These are phyloP conservation scores for Boletus sp. DNA, from an alignment of 1,284 basidiomycete genomes.

Conservation along the genomic window DNA sequence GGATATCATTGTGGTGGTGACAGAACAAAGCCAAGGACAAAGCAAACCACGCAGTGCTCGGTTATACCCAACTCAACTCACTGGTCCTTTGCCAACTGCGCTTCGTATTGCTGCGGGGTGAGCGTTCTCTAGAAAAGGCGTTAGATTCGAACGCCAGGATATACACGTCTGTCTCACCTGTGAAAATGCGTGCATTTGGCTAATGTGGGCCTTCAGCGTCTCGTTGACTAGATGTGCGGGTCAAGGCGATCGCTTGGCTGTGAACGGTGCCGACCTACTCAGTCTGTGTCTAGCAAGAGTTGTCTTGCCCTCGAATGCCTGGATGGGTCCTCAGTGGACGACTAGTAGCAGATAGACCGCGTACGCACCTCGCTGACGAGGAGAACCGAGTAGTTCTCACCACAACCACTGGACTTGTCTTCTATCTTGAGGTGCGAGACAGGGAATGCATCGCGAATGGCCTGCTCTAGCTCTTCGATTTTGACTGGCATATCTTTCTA, in stretches of 20 bases:
- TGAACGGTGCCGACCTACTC: conserved; percentile 46
- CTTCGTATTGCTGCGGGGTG: conserved; percentile 71
- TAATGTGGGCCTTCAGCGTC: conserved; percentile 68
- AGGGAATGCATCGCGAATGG: conserved; percentile 61
- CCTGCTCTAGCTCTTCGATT: conserved; percentile 55
- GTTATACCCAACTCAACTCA: conserved; percentile 17
- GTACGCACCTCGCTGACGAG: conserved; percentile 71
- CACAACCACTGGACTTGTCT: conserved; percentile 78
- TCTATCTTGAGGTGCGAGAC: conserved; percentile 70
- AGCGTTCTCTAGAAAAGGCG: conserved; percentile 62
- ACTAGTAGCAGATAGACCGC: not conserved
- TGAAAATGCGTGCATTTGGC: conserved; percentile 83
- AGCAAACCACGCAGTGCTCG: not conserved
- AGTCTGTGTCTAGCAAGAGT: conserved; percentile 72
- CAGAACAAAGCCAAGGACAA: conserved; percentile 1
- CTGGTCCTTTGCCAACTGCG: conserved; percentile 48
- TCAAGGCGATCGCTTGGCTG: not conserved
- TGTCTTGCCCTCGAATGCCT: conserved; percentile 76
- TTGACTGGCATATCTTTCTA: conserved; percentile 60
- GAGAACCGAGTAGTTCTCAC: conserved; percentile 72
- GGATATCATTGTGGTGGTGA: not conserved
- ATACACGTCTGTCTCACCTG: conserved; percentile 53
- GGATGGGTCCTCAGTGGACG: conserved; percentile 7
- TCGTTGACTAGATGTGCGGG: conserved; percentile 63
- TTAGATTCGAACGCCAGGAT: conserved; percentile 3